A percentile compares a stretch with the other conserved stretches of the same genome.
Conservation (phyloP, 345 rosid species). For the Syzygium jambos region DNA sequence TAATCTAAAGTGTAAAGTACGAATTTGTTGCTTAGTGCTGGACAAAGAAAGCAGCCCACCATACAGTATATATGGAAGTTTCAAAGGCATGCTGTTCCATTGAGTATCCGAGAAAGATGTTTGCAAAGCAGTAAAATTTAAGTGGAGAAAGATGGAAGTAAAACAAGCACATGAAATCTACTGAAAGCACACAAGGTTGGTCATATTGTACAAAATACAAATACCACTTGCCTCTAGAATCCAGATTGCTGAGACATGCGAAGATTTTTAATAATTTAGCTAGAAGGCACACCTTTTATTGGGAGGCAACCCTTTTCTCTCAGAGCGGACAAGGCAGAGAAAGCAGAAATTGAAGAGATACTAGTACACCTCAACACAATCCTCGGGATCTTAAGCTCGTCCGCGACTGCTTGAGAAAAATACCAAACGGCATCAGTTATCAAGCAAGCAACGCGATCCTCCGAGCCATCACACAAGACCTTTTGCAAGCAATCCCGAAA, state of each 20-base stretch:
- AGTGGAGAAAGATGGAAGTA: background rate
- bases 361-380: constrained; percentile 34
- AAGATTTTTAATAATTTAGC: background rate
- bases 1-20: background rate
- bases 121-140: background rate
- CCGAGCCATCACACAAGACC: constrained; percentile 3
- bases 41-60: background rate
- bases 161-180: background rate
- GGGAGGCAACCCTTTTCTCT: constrained; percentile 19
- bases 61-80: background rate
- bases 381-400: constrained; percentile 27
- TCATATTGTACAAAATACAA: background rate
- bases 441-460: constrained; percentile 30
- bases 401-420: constrained; percentile 22
- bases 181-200: background rate
- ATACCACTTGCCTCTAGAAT: background rate
- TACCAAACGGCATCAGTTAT: constrained; percentile 39
- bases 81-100: background rate
- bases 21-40: background rate
- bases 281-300: constrained; percentile 8
- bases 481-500: constrained; percentile 26
- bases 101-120: background rate
- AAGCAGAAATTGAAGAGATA: constrained; percentile 19
- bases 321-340: constrained; percentile 12
- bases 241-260: background rate